phyloP scores from a whole-genome alignment of 768 basidiomycete species.

The Mrakia blollopis region DNA sequence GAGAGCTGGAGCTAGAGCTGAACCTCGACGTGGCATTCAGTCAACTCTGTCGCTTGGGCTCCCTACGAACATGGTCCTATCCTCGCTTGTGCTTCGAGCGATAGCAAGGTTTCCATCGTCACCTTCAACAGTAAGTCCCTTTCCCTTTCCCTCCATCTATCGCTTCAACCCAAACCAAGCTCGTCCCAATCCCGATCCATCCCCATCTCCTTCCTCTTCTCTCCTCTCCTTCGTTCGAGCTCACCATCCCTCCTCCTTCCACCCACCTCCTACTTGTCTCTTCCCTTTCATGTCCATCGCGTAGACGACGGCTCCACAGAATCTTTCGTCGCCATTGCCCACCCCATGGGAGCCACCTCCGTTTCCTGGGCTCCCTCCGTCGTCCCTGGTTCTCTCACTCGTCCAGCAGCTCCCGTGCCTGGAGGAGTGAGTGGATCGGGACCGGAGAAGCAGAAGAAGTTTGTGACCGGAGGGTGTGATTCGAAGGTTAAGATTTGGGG shows the following conservation, averaged over 20 bases:
- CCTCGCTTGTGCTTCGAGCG: conserved; percentile 91
- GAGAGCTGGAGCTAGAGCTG: too few species aligned
- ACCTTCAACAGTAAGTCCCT: conserved; percentile 89
- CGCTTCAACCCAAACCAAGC: not conserved
- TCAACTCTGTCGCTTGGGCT: conserved; percentile 99
- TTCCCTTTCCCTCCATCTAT: not conserved
- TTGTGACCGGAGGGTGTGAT: conserved; percentile 94
- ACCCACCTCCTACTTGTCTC: not conserved
- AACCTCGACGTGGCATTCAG: conserved; percentile 47
- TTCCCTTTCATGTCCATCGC: not conserved
- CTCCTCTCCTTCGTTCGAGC: not conserved
- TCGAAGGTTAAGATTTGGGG: conserved; percentile 92
- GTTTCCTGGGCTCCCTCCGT: conserved; percentile 96
- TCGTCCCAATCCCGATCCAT: not conserved
- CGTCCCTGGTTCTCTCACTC: conserved; percentile 75
- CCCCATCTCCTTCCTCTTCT: not conserved
- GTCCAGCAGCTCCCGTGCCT: conserved; percentile 45
- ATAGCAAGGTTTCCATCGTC: conserved; percentile 92
- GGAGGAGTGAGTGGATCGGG: conserved; percentile 30
- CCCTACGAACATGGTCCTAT: conserved; percentile 96
- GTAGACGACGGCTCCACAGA: conserved; percentile 95
- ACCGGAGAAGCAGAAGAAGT: conserved; percentile 71
- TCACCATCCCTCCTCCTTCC: not conserved
- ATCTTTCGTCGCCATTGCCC: conserved; percentile 88
- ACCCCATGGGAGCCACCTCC: conserved; percentile 93